phyloP scores from a whole-genome alignment of 2,329 filamentous ascomycete species.

The Triangularia setosa region DNA sequence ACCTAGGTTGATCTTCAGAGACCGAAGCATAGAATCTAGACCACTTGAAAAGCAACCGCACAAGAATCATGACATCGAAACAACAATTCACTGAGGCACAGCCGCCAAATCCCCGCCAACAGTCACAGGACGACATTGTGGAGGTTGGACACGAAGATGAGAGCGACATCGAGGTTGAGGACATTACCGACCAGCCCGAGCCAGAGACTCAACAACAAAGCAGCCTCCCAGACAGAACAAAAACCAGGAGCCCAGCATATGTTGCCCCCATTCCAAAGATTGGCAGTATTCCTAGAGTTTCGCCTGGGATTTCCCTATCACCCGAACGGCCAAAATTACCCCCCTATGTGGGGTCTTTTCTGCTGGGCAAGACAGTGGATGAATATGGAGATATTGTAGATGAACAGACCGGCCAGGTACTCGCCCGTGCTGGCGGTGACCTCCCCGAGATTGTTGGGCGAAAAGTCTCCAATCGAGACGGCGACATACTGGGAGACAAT shows the following conservation, averaged over 20 bases:
- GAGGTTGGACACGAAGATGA: slow-evolving; percentile 6
- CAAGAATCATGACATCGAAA: slow-evolving; percentile 15
- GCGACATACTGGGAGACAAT: slow-evolving; percentile 43
- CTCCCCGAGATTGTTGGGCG: slow-evolving; percentile 52
- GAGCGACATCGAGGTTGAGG: slow-evolving; percentile 3
- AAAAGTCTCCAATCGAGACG: slow-evolving; percentile 40
- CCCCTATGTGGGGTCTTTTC: slow-evolving; percentile 28
- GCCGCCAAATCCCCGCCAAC: not conserved
- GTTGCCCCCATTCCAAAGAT: slow-evolving; percentile 40
- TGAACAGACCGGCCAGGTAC: slow-evolving; percentile 43
- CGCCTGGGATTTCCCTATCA: slow-evolving; percentile 30
- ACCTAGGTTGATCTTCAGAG: not conserved
- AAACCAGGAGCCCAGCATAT: slow-evolving; percentile 32
- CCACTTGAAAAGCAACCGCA: not conserved
- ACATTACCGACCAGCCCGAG: not conserved
- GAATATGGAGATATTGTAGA: slow-evolving; percentile 53
- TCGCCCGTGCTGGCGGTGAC: slow-evolving; percentile 51
- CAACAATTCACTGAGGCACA: not conserved
- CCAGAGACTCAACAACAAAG: not conserved
- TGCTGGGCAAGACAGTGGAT: slow-evolving; percentile 47
- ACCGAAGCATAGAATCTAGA: not conserved
- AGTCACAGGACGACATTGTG: slow-evolving; percentile 9
- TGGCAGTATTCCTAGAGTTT: slow-evolving; percentile 33
- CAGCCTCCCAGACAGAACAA: slow-evolving; percentile 14
- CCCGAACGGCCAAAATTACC: slow-evolving; percentile 30